Conservation (phyloP, 2,329 filamentous ascomycete genomes). For the Calonectria pseudoreteaudii region DNA sequence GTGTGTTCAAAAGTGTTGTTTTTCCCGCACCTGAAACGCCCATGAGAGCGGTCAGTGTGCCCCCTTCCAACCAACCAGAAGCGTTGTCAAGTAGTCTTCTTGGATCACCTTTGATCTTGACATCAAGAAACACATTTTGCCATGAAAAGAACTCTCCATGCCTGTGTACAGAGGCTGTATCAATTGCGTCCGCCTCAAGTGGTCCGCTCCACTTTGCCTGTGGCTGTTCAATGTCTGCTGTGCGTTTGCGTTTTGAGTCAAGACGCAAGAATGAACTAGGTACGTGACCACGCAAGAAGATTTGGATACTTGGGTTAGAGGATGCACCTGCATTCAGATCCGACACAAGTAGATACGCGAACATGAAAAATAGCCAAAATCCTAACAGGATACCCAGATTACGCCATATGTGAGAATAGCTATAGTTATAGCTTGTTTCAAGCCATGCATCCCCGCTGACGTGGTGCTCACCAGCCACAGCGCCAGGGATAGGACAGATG, state of each 20-base stretch:
- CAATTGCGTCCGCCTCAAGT: background rate
- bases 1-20: constrained; percentile 73
- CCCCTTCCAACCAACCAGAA: constrained; percentile 81
- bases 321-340: constrained; percentile 61
- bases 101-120: constrained; percentile 74
- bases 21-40: constrained; percentile 64
- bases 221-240: background rate
- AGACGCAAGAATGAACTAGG: constrained; percentile 14
- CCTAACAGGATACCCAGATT: constrained; percentile 69
- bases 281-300: constrained; percentile 63
- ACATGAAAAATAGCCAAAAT: constrained; percentile 60
- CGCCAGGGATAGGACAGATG: constrained; percentile 62
- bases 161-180: constrained; percentile 27
- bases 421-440: constrained; percentile 59
- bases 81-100: constrained; percentile 77
- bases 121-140: constrained; percentile 79
- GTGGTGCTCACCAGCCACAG: constrained; percentile 54
- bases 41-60: constrained; percentile 79
- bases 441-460: constrained; percentile 64
- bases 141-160: constrained; percentile 68
- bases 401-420: constrained; percentile 61
- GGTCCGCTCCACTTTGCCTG: constrained; percentile 34
- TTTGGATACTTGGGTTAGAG: constrained; percentile 70
- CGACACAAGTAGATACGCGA: constrained; percentile 61
- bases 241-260: background rate